Conservation (phyloP, 179 eudicot species). For the Camellia oleifera region DNA sequence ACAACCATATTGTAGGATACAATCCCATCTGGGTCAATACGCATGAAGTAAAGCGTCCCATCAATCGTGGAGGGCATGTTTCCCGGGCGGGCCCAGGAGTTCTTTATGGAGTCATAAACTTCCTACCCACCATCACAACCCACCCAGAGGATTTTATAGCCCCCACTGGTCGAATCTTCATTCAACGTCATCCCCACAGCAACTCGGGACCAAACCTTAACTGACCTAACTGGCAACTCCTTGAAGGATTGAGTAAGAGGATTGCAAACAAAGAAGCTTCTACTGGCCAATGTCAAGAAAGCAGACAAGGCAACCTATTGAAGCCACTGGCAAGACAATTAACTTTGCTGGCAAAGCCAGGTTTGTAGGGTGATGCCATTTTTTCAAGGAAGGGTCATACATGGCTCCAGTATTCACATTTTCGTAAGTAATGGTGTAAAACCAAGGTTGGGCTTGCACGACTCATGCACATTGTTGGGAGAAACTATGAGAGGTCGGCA, state of each 20-base stretch:
- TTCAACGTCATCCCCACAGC: conserved; percentile 70
- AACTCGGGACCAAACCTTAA: conserved; percentile 68
- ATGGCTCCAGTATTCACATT: conserved; percentile 62
- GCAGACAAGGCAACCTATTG: conserved; percentile 85
- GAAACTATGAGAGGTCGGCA: conserved; percentile 61
- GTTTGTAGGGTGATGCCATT: conserved; percentile 76
- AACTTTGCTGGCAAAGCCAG: conserved; percentile 60
- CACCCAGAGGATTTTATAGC: conserved; percentile 80
- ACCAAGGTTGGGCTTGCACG: conserved; percentile 67
- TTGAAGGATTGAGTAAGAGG: conserved; percentile 68
- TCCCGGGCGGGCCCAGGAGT: conserved; percentile 58
- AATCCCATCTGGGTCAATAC: too few relatives aligned
- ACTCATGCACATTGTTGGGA: conserved; percentile 57
- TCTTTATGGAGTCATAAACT: conserved; percentile 55
- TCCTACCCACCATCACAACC: conserved; percentile 70
- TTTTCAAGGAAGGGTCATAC: conserved; percentile 64
- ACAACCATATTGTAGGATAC: conserved; percentile 18
- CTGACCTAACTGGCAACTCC: conserved; percentile 67
- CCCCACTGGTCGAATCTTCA: conserved; percentile 36
- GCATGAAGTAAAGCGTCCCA: too few relatives aligned
- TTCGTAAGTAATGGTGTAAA: conserved; percentile 70
- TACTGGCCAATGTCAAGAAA: conserved; percentile 68
- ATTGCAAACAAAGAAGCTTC: conserved; percentile 69
- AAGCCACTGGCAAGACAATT: conserved; percentile 76
- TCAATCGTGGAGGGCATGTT: conserved; percentile 48